Conservation (phyloP, 345 rosid species). For the Eucalyptus leucophloia region DNA sequence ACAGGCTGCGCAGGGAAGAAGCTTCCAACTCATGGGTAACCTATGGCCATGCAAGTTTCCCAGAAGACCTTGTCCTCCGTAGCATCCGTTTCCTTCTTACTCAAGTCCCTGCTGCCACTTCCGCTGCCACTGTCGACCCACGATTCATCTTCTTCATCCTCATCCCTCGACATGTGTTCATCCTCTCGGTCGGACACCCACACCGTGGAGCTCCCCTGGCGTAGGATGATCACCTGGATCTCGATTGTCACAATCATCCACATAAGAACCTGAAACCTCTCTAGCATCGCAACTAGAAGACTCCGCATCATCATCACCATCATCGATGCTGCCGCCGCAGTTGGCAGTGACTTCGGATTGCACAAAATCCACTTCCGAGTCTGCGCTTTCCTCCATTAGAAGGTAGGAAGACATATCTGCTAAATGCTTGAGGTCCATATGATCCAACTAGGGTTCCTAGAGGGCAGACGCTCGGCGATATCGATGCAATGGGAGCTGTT, state of each 20-base stretch:
- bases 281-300: slow-evolving; percentile 25
- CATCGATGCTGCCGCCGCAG: not conserved
- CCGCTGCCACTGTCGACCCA: not conserved
- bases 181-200: not conserved
- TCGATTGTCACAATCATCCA: not conserved
- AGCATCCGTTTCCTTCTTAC: not conserved
- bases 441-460: not conserved
- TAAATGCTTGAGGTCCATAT: not conserved
- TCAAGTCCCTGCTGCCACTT: not conserved
- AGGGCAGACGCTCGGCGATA: not conserved
- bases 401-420: slow-evolving; percentile 27
- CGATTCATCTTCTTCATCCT: not conserved
- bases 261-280: not conserved
- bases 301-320: slow-evolving; percentile 28
- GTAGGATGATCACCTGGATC: not conserved
- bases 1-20: not conserved
- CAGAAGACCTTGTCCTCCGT: not conserved
- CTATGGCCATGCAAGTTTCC: not conserved
- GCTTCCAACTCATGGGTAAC: not conserved
- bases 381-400: slow-evolving; percentile 36
- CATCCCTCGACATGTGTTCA: not conserved
- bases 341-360: not conserved
- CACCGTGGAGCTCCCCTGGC: not conserved
- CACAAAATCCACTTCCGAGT: slow-evolving; percentile 22
- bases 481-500: not conserved